A percentile compares a stretch with the other conserved stretches of the same genome.
Conservation (phyloP, 2,329 filamentous ascomycete genomes). For the Aspergillus clavatus region DNA sequence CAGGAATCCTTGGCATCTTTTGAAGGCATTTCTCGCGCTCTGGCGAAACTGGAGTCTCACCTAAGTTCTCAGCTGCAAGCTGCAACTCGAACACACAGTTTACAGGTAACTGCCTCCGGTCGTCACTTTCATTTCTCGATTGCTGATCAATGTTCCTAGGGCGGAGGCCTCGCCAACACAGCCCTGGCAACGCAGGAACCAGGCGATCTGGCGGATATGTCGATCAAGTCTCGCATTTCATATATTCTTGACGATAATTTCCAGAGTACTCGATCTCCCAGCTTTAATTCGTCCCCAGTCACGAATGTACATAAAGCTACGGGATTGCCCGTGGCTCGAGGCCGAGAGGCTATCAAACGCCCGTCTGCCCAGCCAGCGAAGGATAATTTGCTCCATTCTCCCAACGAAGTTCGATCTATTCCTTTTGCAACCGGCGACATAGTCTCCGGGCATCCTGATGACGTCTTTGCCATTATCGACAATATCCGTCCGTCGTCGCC, state of each 20-base stretch:
- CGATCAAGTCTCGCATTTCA: slow-evolving; percentile 12
- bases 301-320: slow-evolving; percentile 13
- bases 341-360: slow-evolving; percentile 27
- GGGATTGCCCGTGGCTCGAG: slow-evolving; percentile 16
- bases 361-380: slow-evolving; percentile 37
- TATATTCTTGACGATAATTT: slow-evolving; percentile 14
- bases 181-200: background rate
- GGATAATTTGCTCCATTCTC: slow-evolving; percentile 63
- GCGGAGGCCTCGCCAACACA: background rate
- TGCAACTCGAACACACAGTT: slow-evolving; percentile 37
- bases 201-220: slow-evolving; percentile 3
- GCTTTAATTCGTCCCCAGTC: slow-evolving; percentile 29
- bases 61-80: slow-evolving; percentile 49
- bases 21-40: slow-evolving; percentile 54
- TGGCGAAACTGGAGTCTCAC: slow-evolving; percentile 57
- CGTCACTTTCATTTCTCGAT: slow-evolving; percentile 1
- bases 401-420: slow-evolving; percentile 60
- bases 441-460: slow-evolving; percentile 65
- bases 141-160: slow-evolving; percentile 4
- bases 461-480: slow-evolving; percentile 63
- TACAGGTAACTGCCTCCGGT: slow-evolving; percentile 17
- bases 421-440: slow-evolving; percentile 47
- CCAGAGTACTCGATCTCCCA: slow-evolving; percentile 7
- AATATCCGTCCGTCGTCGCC: slow-evolving; percentile 54
- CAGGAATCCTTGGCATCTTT: slow-evolving; percentile 61